Percentiles rank a stretch among this genome's conserved stretches.
Conservation (phyloP, 495 filamentous ascomycete species). For the Penicillium cinerascens region DNA sequence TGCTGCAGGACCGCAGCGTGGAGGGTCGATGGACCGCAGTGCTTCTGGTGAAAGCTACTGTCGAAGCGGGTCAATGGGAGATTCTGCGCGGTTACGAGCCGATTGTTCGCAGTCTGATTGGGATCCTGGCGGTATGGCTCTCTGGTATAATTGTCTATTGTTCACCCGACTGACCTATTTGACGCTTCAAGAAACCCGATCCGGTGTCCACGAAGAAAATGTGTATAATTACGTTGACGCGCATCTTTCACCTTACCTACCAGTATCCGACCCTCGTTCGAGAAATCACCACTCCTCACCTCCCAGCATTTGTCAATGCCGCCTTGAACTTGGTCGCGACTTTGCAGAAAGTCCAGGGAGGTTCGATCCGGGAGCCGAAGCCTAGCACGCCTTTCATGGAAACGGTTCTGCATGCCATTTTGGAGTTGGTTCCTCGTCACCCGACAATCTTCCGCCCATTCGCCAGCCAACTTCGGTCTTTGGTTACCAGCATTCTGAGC, state of each 20-base stretch:
- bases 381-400: slow-evolving; percentile 50
- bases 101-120: slow-evolving; percentile 71
- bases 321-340: slow-evolving; percentile 65
- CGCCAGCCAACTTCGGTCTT: slow-evolving; percentile 58
- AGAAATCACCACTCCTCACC: slow-evolving; percentile 80
- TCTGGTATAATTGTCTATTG: not conserved
- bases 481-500: slow-evolving; percentile 49
- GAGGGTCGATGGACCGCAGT: slow-evolving; percentile 75
- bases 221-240: slow-evolving; percentile 68
- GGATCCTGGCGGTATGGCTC: slow-evolving; percentile 61
- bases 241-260: slow-evolving; percentile 77
- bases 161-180: slow-evolving; percentile 8
- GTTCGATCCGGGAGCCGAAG: slow-evolving; percentile 41
- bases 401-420: slow-evolving; percentile 60
- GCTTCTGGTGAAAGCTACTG: slow-evolving; percentile 70
- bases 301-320: slow-evolving; percentile 68
- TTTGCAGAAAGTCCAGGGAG: slow-evolving; percentile 30
- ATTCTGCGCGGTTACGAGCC: slow-evolving; percentile 62
- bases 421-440: slow-evolving; percentile 67
- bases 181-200: slow-evolving; percentile 60
- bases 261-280: slow-evolving; percentile 76
- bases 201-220: slow-evolving; percentile 68
- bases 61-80: slow-evolving; percentile 80
- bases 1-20: slow-evolving; percentile 66
- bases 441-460: slow-evolving; percentile 78